Evolutionary conservation across 371 early-diverging fungal genomes (phyloP).

Genomic region (Basidiobolus meristosporus): DNA sequence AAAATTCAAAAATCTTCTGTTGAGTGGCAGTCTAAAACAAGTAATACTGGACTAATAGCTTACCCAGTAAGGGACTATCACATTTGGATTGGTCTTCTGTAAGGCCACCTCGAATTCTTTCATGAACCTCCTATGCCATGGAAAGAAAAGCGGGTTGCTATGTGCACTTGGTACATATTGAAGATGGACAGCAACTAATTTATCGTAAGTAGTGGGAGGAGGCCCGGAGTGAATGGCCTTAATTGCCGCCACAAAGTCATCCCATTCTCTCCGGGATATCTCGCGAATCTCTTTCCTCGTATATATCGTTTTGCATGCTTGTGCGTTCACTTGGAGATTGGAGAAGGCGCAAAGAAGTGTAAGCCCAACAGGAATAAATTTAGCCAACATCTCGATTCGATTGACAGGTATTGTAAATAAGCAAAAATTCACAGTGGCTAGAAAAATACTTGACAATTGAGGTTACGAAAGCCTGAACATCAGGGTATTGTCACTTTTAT

Average conservation of each 20-base stretch:
- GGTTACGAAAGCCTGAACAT: too few species aligned
- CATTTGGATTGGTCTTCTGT: constrained; percentile 2
- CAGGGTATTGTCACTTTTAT: too few species aligned
- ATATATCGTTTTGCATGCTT: neutral
- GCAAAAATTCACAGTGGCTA: too few species aligned
- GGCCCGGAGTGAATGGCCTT: neutral
- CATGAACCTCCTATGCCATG: constrained; percentile 2
- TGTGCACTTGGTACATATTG: constrained; percentile 1
- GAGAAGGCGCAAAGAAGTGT: too few species aligned
- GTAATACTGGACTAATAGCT: too few species aligned
- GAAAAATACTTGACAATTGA: too few species aligned
- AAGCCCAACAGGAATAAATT: too few species aligned
- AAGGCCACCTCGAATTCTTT: neutral
- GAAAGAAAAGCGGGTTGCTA: neutral
- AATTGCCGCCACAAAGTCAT: neutral
- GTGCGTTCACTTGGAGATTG: too few species aligned
- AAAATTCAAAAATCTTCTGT: too few species aligned
- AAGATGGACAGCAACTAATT: neutral
- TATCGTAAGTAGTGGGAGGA: neutral
- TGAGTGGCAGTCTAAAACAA: too few species aligned
- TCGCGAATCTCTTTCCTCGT: constrained; percentile 3
- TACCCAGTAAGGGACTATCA: constrained; percentile 3
- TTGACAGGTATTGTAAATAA: too few species aligned
- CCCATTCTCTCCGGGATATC: neutral
- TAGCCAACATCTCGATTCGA: too few species aligned